phyloP scores from a whole-genome alignment of 371 early-diverging fungal species.

The Apophysomyces variabilis region DNA sequence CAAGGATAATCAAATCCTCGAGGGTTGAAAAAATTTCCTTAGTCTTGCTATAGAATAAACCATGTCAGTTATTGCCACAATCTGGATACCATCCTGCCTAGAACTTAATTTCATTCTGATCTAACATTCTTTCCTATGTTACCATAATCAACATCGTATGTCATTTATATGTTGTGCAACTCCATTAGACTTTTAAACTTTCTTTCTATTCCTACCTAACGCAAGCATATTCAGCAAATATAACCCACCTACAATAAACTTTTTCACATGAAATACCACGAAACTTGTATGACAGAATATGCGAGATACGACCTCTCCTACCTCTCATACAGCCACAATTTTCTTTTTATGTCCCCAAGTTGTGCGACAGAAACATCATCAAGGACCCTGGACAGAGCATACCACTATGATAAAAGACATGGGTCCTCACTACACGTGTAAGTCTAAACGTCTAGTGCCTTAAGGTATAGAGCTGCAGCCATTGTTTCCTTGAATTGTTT shows the following conservation, averaged over 20 bases:
- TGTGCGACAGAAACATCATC: slow-evolving; percentile 4
- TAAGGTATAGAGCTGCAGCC: too few species aligned
- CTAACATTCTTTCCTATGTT: background rate
- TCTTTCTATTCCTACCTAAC: background rate
- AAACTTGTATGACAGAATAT: background rate
- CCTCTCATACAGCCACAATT: background rate
- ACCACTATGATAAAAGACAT: background rate
- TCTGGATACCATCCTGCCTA: too few species aligned
- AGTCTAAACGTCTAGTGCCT: too few species aligned
- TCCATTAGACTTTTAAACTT: background rate
- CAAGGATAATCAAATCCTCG: too few species aligned
- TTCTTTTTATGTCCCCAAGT: background rate
- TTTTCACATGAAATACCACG: background rate
- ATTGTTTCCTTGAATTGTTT: too few species aligned
- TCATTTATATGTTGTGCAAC: slow-evolving; percentile 2
- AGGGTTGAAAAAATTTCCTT: too few species aligned
- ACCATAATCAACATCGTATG: background rate
- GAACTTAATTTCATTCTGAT: background rate
- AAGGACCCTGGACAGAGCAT: slow-evolving; percentile 4
- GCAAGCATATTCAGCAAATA: background rate
- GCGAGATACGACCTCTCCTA: background rate
- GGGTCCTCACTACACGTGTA: background rate
- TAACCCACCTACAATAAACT: background rate
- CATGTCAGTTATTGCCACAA: too few species aligned
- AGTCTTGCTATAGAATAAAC: too few species aligned